Base-by-base conservation (phyloP, 1,139 yeast genomes). In the Wickerhamiella infanticola region DNA sequence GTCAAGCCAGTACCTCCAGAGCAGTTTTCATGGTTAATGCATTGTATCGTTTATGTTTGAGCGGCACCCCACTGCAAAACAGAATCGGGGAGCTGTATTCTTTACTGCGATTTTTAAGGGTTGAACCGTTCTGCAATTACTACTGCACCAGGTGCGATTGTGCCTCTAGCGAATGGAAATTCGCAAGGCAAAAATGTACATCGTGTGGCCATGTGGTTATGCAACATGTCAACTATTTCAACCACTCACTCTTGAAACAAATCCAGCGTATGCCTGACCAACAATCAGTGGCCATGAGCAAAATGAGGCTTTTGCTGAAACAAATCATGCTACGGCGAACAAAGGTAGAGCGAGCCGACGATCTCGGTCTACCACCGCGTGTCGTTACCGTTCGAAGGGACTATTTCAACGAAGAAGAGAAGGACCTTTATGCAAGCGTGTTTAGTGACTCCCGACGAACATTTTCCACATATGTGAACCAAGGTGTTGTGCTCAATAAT, bases 71-170 rank as follows among this genome's bases (percentile, higher is more conserved):
- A 0, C 67, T 90, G 50, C 98, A 93, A 58, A 93, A 90, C 60
- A 72, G 97, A 53, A 88, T 90, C 56, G 98, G 98, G 40, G 99
- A 90, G 65, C 74, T 90, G 70, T 90, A 90, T 63, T 86, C 97
- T 1, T 68, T 90, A 57, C 79, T 90, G 48, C 68, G 97, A 55
- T 90, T 84, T 57, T 63, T 90, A 65, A 77, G 81, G 55, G 70
- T 90, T 40, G 76, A 77, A 42, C 99, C 99, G 3, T 88, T 85
- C 61, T 80, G 90, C 53, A 73, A 78, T 50, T 90, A 93, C 64
- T 88, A 78, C 58, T 93, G 99, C 66, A 82, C 93, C 26, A 81
- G 79, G 57, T 93, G 98, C 67, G 82, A 79, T 5, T 90, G 98
- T 63, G 66, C 72, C 8, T 78, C 85, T 40, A 70, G 74, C 38